phyloP scores from a whole-genome alignment of 2,329 filamentous ascomycete genomes.

The Colletotrichum aenigma region DNA sequence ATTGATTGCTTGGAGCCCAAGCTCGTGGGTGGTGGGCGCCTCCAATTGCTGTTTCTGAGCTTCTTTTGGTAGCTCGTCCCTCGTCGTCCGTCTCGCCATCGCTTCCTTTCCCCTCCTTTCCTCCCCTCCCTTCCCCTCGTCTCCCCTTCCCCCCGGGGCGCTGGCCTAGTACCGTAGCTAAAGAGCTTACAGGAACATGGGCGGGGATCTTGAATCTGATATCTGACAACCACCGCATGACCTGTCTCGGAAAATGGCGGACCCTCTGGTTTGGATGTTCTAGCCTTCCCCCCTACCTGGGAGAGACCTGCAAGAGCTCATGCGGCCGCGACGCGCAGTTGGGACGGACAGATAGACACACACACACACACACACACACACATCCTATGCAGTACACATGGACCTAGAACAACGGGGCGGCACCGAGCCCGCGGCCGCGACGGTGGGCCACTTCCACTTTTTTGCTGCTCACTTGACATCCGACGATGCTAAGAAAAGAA shows the following conservation, averaged over 20 bases:
- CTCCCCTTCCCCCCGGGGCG: background rate
- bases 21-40: background rate
- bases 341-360: background rate
- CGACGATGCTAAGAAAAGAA: background rate
- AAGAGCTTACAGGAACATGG: background rate
- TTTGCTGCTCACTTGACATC: background rate
- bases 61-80: background rate
- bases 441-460: background rate
- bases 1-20: background rate
- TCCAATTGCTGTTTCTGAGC: constrained; percentile 13
- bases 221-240: constrained; percentile 10
- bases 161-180: background rate
- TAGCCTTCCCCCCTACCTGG: background rate
- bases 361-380: background rate
- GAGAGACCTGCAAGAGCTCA: background rate
- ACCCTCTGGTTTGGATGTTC: constrained; percentile 4
- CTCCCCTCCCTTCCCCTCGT: background rate
- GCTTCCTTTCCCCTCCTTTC: background rate
- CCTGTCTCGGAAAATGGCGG: constrained; percentile 9
- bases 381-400: background rate
- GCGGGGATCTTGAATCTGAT: background rate
- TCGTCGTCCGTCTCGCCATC: background rate
- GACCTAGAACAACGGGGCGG: background rate
- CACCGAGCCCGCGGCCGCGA: background rate
- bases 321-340: background rate